Evolutionary conservation across 129 eudicot species (phyloP).

Genomic region (Apium graveolens): DNA sequence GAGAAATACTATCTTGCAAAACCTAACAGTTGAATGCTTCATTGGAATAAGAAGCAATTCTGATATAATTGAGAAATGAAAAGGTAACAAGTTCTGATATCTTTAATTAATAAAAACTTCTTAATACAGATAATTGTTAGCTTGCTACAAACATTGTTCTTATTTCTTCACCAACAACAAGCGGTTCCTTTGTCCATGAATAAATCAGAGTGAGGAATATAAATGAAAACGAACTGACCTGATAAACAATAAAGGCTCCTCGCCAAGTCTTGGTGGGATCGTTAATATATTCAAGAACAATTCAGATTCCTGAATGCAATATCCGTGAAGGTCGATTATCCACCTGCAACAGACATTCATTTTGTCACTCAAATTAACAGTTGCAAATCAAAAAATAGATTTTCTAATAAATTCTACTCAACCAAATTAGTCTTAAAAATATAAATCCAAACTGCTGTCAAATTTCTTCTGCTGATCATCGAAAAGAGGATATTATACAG

Average conservation of each 20-base stretch:
- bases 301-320: constrained; percentile 79
- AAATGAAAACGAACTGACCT: constrained; percentile 32
- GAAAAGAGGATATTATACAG: constrained; percentile 8
- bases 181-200: not conserved
- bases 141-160: not conserved
- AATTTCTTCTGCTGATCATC: constrained; percentile 53
- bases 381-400: not conserved
- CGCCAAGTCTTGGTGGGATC: constrained; percentile 50
- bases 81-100: not conserved
- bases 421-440: constrained; percentile 75
- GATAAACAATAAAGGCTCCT: constrained; percentile 65
- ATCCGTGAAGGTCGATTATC: constrained; percentile 91
- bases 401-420: not conserved
- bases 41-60: not conserved
- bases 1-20: constrained; percentile 5
- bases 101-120: not conserved
- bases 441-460: constrained; percentile 65
- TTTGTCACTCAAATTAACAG: constrained; percentile 3
- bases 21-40: not conserved
- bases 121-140: not conserved
- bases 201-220: not conserved
- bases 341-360: constrained; percentile 32
- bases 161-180: not conserved
- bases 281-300: constrained; percentile 65
- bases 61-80: not conserved